These are phyloP conservation scores for Tanacetum coccineum DNA, from an alignment of 129 eudicot species.

Conservation along the genomic window DNA sequence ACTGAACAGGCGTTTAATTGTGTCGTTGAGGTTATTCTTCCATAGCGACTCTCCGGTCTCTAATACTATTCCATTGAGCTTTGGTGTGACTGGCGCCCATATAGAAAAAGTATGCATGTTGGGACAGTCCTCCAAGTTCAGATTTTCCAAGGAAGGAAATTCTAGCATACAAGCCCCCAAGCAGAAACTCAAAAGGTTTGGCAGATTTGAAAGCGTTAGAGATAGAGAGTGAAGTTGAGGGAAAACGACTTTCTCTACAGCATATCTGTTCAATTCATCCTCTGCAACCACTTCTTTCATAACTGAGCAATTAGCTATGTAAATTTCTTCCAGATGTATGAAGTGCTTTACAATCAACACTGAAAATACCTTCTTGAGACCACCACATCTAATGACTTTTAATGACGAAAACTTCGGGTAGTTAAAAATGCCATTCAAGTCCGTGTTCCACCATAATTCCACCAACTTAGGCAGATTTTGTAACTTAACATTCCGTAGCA, in stretches of 20 bases:
- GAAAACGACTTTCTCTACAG: constrained; percentile 18
- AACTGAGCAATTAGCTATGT: constrained; percentile 10
- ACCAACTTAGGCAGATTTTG: constrained; percentile 20
- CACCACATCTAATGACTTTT: constrained; percentile 16
- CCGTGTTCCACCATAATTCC: constrained; percentile 23
- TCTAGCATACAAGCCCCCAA: constrained; percentile 8
- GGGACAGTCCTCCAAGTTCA: constrained; percentile 27
- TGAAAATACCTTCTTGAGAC: constrained; percentile 10
- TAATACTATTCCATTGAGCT: constrained; percentile 21
- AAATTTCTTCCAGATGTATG: constrained; percentile 17
- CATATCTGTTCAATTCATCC: constrained; percentile 3
- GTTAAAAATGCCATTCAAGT: constrained; percentile 2
- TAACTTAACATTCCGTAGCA: constrained; percentile 8
- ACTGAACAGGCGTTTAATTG: constrained; percentile 21
- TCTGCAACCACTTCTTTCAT: constrained; percentile 22
- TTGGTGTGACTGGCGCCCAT: constrained; percentile 20
- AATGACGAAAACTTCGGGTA: constrained; percentile 17
- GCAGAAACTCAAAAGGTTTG: constrained; percentile 23
- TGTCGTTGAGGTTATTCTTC: constrained; percentile 26
- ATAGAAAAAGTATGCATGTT: constrained; percentile 22
- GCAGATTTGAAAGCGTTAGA: constrained; percentile 17
- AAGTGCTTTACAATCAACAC: constrained; percentile 12
- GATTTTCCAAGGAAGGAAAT: constrained; percentile 24
- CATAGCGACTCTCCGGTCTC: constrained; percentile 10
- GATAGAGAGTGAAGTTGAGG: constrained; percentile 25